Conservation (phyloP, 2,329 filamentous ascomycete species). For the Cercospora brassicicola region DNA sequence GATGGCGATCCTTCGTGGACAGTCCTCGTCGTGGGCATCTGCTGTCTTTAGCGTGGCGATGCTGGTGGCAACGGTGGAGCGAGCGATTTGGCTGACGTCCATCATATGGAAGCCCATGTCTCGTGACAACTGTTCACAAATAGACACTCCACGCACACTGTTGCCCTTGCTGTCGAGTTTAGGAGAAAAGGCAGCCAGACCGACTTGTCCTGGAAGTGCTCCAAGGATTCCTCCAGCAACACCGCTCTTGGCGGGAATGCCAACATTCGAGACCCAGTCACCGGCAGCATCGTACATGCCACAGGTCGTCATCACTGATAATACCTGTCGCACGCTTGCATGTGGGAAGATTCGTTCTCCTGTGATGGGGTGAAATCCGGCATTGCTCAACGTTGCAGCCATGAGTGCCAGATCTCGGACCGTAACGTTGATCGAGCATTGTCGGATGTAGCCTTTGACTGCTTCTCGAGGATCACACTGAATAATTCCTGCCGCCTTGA, state of each 20-base stretch:
- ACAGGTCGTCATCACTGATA: slow-evolving; percentile 48
- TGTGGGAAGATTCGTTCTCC: slow-evolving; percentile 42
- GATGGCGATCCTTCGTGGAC: slow-evolving; percentile 20
- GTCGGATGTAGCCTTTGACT: slow-evolving; percentile 45
- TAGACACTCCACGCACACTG: slow-evolving; percentile 28
- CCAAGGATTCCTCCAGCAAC: slow-evolving; percentile 30
- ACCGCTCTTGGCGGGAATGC: slow-evolving; percentile 45
- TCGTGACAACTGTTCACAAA: slow-evolving; percentile 28
- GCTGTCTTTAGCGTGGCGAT: slow-evolving; percentile 21
- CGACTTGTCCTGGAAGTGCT: slow-evolving; percentile 28
- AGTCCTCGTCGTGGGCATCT: slow-evolving; percentile 16
- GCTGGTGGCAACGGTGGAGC: slow-evolving; percentile 26
- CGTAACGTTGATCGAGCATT: slow-evolving; percentile 47
- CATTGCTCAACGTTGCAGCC: slow-evolving; percentile 45
- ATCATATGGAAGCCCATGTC: slow-evolving; percentile 33
- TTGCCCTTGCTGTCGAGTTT: slow-evolving; percentile 30
- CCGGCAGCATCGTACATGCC: slow-evolving; percentile 48
- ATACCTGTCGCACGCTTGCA: slow-evolving; percentile 43
- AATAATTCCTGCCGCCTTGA: slow-evolving; percentile 46
- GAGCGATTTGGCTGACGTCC: slow-evolving; percentile 30
- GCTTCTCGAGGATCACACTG: slow-evolving; percentile 40
- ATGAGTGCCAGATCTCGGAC: slow-evolving; percentile 46
- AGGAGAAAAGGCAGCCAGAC: slow-evolving; percentile 28
- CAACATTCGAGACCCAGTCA: slow-evolving; percentile 44
- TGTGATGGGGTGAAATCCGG: slow-evolving; percentile 41